Base-by-base conservation (phyloP, 257 asterid species). In the Solanum peruvianum region DNA sequence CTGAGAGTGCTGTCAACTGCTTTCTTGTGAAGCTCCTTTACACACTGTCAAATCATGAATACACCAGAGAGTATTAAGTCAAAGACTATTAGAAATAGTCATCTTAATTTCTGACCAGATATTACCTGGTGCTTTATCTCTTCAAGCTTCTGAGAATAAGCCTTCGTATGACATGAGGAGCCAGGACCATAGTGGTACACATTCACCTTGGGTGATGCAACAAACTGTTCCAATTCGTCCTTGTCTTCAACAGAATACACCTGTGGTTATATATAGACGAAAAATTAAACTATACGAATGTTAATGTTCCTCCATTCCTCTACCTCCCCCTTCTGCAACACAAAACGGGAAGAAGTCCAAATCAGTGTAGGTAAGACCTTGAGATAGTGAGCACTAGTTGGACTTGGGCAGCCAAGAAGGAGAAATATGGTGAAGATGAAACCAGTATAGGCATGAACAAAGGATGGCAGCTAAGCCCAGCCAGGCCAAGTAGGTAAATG, bases 201-300 rank as follows among this genome's bases (percentile, higher is more conserved):
- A 64, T 87, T 92, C 78, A 97, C 96, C 89, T 92, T 93, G 33
- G 99, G 99, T 88, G 95, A 91, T 52, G 93, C 90, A 76, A 93
- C 95, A 89, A 93, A 94, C 62, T 90, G 90, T 87, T 93, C 97
- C 84, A 97, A 91, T 88, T 93, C 98, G 87, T 86, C 92, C 80
- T 89, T 92, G 85, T 96, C 97, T 90, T 95, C 97, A 90, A 96
- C 97, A 86, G 96, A 86, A 90, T 91, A 97, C 89, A 97, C 97
- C 99, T 97, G 89, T 18, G 60, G 87, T 86, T 39, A 66, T 27
- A 76, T 49, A 83, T 72, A 87, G 60, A 87, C 71, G 82, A 86
- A 66, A 88, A 86, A 88, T 73, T 41, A 86, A 88, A 39, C 82
- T 87, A 85, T 3, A 31, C 45, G 31, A 49, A 33, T 81, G 45